Percentiles rank a stretch among this genome's conserved stretches.
Conservation (phyloP, 169 alveolate species). For the Amoebophrya sp. region DNA sequence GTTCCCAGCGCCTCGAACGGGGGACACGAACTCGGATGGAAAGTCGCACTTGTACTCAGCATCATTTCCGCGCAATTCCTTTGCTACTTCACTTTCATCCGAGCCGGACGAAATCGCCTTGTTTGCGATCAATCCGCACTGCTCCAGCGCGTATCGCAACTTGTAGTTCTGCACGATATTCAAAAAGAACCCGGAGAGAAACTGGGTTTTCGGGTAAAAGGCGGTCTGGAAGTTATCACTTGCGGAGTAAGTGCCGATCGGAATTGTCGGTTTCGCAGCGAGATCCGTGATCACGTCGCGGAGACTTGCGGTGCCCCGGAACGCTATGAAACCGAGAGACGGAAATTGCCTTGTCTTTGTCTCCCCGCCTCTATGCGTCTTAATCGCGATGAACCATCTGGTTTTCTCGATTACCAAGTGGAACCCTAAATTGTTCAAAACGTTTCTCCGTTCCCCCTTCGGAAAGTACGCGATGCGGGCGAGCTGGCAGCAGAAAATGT, state of each 20-base stretch:
- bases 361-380: too few species aligned
- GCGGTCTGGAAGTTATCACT: neutral
- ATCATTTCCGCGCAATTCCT: too few species aligned
- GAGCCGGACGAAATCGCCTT: too few species aligned
- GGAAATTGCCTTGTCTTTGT: too few species aligned
- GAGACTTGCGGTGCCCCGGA: slow-evolving; percentile 18
- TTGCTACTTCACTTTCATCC: too few species aligned
- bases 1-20: too few species aligned
- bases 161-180: neutral
- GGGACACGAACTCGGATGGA: too few species aligned
- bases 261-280: neutral
- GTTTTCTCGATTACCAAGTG: neutral
- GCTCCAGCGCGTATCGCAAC: neutral
- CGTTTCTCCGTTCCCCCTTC: neutral
- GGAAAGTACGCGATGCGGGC: neutral
- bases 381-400: neutral
- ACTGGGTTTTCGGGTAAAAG: neutral
- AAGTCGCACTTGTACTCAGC: too few species aligned
- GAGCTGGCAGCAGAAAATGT: neutral
- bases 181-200: neutral
- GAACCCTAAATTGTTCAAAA: neutral
- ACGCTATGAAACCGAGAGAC: neutral
- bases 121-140: neutral
- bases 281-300: neutral
- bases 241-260: neutral